Evolutionary conservation across 106 monocot genomes (phyloP).

Genomic region (Dactylorhiza incarnata): DNA sequence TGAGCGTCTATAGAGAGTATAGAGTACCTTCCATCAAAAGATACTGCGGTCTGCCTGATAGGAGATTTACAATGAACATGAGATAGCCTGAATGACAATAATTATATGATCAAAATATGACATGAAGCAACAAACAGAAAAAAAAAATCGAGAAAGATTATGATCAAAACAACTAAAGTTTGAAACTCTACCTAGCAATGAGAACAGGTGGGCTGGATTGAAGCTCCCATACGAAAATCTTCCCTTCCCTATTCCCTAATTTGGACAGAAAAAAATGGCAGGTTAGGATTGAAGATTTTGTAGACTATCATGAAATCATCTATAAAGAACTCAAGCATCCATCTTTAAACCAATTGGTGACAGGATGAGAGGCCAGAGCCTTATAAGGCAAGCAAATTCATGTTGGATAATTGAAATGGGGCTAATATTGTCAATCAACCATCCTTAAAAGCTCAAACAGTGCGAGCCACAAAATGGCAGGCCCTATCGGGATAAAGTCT

Average conservation of each 20-base stretch:
- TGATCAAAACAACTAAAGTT: neutral
- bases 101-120: neutral
- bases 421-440: too few species aligned
- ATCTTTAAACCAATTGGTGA: too few species aligned
- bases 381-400: too few species aligned
- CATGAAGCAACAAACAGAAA: neutral
- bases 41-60: slow-evolving; percentile 85
- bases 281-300: neutral
- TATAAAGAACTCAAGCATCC: too few species aligned
- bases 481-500: too few species aligned
- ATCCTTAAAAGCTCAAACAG: too few species aligned
- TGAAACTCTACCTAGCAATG: slow-evolving; percentile 45
- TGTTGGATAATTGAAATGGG: too few species aligned
- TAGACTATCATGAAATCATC: neutral
- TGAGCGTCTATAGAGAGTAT: slow-evolving; percentile 9
- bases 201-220: slow-evolving; percentile 90
- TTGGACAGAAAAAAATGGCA: neutral
- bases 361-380: too few species aligned
- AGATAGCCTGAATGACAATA: slow-evolving; percentile 42
- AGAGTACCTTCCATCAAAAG: slow-evolving; percentile 92
- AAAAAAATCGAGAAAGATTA: neutral
- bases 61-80: slow-evolving; percentile 88
- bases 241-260: slow-evolving; percentile 91
- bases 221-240: slow-evolving; percentile 73
- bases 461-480: too few species aligned